Conservation (phyloP, 2,329 filamentous ascomycete genomes). For the Elsinoe fawcettii region DNA sequence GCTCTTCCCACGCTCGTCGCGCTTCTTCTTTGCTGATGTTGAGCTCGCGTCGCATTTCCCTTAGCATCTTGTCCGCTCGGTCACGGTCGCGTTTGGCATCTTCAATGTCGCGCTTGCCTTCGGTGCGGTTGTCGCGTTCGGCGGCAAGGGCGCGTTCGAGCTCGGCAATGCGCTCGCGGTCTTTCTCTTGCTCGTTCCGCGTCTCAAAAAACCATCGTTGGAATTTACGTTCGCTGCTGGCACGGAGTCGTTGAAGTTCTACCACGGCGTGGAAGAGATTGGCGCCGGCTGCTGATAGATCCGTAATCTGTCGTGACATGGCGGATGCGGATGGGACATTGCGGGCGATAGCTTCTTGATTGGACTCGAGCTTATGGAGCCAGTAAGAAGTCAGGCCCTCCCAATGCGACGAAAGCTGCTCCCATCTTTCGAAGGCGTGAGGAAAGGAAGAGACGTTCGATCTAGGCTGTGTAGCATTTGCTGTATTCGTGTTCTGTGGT, state of each 20-base stretch:
- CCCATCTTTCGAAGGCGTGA: conserved; percentile 96
- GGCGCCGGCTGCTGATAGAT: conserved; percentile 91
- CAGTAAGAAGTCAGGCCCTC: conserved; percentile 95
- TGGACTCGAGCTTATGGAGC: conserved; percentile 87
- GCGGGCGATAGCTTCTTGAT: conserved; percentile 72
- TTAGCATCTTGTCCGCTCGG: conserved; percentile 67
- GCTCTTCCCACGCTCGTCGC: conserved; percentile 90
- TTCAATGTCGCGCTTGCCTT: conserved; percentile 58
- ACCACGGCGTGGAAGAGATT: conserved; percentile 98
- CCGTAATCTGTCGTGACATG: conserved; percentile 86
- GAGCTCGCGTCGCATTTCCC: conserved; percentile 86
- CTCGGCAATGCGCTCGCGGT: conserved; percentile 72
- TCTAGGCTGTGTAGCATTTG: conserved; percentile 18
- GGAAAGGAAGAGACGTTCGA: conserved; percentile 64
- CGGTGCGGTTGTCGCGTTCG: conserved; percentile 62
- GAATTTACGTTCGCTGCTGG: conserved; percentile 94
- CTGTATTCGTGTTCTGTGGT: neutral
- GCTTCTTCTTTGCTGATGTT: conserved; percentile 95
- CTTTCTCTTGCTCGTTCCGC: conserved; percentile 74
- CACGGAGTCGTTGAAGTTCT: conserved; percentile 84
- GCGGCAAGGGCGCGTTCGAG: conserved; percentile 67
- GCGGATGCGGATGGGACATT: conserved; percentile 74
- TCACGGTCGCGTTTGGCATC: conserved; percentile 61
- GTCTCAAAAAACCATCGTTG: conserved; percentile 99
- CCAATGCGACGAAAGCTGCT: conserved; percentile 94